These are phyloP conservation scores for Persicaria maculosa DNA, from an alignment of 148 eudicot genomes.

Conservation along the genomic window DNA sequence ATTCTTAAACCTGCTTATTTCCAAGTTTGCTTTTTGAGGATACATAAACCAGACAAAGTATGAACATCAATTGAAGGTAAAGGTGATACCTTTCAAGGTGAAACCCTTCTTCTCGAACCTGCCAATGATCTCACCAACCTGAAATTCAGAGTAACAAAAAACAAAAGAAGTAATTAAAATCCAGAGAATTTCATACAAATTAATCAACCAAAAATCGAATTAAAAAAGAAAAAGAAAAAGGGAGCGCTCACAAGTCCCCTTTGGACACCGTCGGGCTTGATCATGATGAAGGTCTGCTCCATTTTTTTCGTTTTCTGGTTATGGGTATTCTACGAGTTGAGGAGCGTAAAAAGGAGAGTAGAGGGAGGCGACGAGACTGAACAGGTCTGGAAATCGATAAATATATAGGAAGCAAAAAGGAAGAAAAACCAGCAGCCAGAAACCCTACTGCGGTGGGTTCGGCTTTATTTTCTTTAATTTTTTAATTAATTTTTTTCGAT, in stretches of 20 bases:
- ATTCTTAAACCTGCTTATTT: background rate
- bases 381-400: background rate
- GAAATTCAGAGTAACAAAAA: background rate
- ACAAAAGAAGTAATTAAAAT: background rate
- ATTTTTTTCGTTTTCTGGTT: conserved; percentile 18
- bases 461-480: too few species aligned
- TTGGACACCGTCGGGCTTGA: conserved; percentile 84
- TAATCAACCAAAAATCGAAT: background rate
- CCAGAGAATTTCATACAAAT: background rate
- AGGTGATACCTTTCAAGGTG: conserved; percentile 54
- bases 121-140: conserved; percentile 88
- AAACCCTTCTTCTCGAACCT: conserved; percentile 97
- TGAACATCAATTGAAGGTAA: background rate
- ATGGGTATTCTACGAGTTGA: background rate
- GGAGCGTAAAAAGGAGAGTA: background rate
- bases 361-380: background rate
- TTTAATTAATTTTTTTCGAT: too few species aligned
- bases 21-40: background rate
- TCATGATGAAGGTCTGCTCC: conserved; percentile 87
- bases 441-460: background rate
- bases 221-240: background rate
- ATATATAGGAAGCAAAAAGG: background rate
- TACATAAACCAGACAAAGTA: too few species aligned
- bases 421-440: background rate
- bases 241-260: conserved; percentile 50